A percentile compares a stretch with the other conserved stretches of the same genome.
These are phyloP conservation scores for Metschnikowia kunwiensis DNA, from an alignment of 805 yeast species.

Conservation along the genomic window DNA sequence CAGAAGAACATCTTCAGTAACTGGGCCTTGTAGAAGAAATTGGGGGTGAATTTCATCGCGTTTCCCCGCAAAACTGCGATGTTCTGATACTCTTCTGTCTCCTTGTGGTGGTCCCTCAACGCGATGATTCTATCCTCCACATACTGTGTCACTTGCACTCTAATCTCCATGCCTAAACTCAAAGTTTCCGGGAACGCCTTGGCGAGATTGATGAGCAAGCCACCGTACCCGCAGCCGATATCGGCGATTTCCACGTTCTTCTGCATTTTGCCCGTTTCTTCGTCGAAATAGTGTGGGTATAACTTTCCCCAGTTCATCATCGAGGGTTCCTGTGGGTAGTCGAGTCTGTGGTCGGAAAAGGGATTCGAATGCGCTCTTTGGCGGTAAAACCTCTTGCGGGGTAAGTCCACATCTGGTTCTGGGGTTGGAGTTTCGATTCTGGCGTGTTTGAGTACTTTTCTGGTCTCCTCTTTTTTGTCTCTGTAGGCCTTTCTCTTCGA, in stretches of 20 bases:
- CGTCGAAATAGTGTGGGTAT: conserved; percentile 60
- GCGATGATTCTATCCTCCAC: conserved; percentile 95
- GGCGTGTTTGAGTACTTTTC: conserved; percentile 45
- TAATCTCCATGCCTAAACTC: conserved; percentile 93
- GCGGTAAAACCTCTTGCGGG: conserved; percentile 83
- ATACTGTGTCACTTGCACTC: conserved; percentile 96
- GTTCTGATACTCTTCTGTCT: conserved; percentile 60
- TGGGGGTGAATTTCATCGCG: conserved; percentile 96
- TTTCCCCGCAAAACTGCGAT: conserved; percentile 90
- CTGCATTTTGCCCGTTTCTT: conserved; percentile 39
- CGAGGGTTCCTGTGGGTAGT: conserved; percentile 78
- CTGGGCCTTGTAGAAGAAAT: conserved; percentile 82
- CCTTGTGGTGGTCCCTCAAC: conserved; percentile 55
- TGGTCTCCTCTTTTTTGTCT: conserved; percentile 42
- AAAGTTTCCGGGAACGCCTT: conserved; percentile 70
- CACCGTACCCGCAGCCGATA: conserved; percentile 98
- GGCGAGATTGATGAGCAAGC: conserved; percentile 75
- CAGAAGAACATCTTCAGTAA: conserved; percentile 92
- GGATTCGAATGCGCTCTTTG: conserved; percentile 98
- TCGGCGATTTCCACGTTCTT: conserved; percentile 83
- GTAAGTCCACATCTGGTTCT: conserved; percentile 48
- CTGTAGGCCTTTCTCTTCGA: conserved; percentile 49
- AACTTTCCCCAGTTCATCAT: conserved; percentile 83
- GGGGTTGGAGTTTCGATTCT: conserved; percentile 37
- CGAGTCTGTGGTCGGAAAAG: conserved; percentile 89